Conservation (phyloP, 2,329 filamentous ascomycete species). For the Massarina eburnea region DNA sequence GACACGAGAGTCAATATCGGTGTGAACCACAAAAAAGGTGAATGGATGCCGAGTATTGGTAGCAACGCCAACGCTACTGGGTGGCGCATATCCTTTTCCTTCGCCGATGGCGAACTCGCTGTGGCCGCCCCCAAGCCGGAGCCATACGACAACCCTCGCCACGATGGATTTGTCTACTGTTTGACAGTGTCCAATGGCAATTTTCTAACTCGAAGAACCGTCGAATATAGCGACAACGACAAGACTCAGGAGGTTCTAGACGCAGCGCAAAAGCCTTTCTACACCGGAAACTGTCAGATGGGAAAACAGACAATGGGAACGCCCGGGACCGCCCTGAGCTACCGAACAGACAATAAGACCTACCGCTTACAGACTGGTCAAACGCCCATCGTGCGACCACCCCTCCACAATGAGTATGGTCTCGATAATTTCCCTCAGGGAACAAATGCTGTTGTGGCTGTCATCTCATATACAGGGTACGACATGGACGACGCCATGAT, state of each 20-base stretch:
- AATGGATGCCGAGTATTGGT: constrained; percentile 5
- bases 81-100: constrained; percentile 7
- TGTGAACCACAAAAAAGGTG: constrained; percentile 7
- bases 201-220: constrained; percentile 6
- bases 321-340: constrained; percentile 77
- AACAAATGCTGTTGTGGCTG: constrained; percentile 91
- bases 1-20: constrained; percentile 7
- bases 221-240: constrained; percentile 7
- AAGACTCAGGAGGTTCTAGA: constrained; percentile 9
- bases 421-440: constrained; percentile 98
- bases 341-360: constrained; percentile 95
- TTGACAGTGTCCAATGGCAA: constrained; percentile 7
- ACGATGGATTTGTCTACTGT: constrained; percentile 8
- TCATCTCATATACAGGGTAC: constrained; percentile 98
- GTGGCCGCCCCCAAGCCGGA: constrained; percentile 6
- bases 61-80: constrained; percentile 4
- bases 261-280: constrained; percentile 11
- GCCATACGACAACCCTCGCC: constrained; percentile 6
- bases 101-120: constrained; percentile 6
- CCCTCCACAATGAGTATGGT: constrained; percentile 92
- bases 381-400: constrained; percentile 88
- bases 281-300: constrained; percentile 57
- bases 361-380: constrained; percentile 95
- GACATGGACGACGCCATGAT: constrained; percentile 99
- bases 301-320: constrained; percentile 99